Evolutionary conservation across 2,329 filamentous ascomycete species (phyloP), one percentile per base, ranked within the genome.

Genomic region (Chaetothyriales sp.): DNA sequence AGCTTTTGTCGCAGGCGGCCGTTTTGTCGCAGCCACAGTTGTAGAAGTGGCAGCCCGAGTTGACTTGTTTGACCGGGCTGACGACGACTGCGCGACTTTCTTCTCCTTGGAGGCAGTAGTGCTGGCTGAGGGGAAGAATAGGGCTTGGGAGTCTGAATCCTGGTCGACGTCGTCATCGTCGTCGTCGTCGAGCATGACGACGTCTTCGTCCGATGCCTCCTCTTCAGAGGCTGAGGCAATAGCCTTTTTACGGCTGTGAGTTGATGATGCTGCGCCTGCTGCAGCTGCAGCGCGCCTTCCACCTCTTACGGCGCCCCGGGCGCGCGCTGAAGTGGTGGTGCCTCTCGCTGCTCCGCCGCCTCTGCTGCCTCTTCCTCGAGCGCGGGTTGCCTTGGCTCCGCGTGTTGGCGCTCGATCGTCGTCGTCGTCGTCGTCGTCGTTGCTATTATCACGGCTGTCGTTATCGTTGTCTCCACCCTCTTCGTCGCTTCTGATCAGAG

Each of bases 401-500:
- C 67, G 61, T 44, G 64, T 56, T 18, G 62, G 62, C 1, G 69
- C 69, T 22, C 73, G 75, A 46, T 74, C 70, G 52, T 76, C 70
- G 13, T 68, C 63, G 15, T 72, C 71, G 29, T 73, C 70, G 37
- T 70, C 72, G 37, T 69, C 70, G n/a, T 63, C 61, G 10, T 63
- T 65, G 57, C 44, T 52, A 58, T 50, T 48, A 54, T 49, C 53
- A 8, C 46, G 18, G 22, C 18, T 10, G 20, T 25, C 22, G 22
- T 22, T 28, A 10, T 54, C 49, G 18, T 37, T 43, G 44, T 56
- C 51, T 54, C 62, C 56, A 28, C 53, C 58, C 44, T 70, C 67
- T 13, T 71, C 72, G 15, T 72, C 76, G 2, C 71, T 71, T 53
- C 69, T 69, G 45, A 81, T 73, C 4, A 81, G 66, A 1, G 83